phyloP scores from a whole-genome alignment of 768 basidiomycete species.

The Coprinopsis sp. region DNA sequence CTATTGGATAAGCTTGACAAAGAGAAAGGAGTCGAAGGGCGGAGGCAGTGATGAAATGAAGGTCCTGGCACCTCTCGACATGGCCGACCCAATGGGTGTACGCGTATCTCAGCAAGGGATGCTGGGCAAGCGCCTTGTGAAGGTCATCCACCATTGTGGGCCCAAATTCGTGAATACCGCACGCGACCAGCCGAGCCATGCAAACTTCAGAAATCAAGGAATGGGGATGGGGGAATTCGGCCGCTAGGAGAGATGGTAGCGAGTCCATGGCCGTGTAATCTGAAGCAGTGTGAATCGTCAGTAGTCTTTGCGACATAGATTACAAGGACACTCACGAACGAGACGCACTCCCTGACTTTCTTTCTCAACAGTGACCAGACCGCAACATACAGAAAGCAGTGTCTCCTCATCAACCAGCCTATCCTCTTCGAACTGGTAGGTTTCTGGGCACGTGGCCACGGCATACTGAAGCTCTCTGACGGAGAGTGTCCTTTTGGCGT shows the following conservation, averaged over 20 bases:
- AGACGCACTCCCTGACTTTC: not conserved
- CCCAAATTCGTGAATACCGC: not conserved
- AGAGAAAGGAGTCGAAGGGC: too few relatives aligned
- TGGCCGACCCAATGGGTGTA: too few relatives aligned
- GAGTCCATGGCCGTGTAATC: constrained; percentile 4
- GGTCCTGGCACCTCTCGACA: too few relatives aligned
- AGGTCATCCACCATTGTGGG: too few relatives aligned
- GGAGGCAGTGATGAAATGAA: too few relatives aligned
- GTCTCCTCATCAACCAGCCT: not conserved
- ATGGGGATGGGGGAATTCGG: not conserved
- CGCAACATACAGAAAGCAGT: constrained; percentile 1
- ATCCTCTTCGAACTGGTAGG: not conserved
- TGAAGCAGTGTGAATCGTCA: not conserved
- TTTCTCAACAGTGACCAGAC: not conserved
- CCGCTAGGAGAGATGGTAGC: not conserved
- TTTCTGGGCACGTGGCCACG: not conserved
- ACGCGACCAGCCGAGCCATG: not conserved
- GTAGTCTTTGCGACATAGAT: not conserved
- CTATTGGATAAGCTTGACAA: too few relatives aligned
- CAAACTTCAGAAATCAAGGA: not conserved
- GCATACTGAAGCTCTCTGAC: not conserved
- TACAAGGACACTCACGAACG: constrained; percentile 1
- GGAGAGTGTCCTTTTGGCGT: not conserved
- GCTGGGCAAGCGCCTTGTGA: too few relatives aligned
- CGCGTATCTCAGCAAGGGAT: too few relatives aligned